Evolutionary conservation across 805 yeast species (phyloP), one percentile per base, ranked within the genome.

Genomic region (Metschnikowia santaceciliae): DNA sequence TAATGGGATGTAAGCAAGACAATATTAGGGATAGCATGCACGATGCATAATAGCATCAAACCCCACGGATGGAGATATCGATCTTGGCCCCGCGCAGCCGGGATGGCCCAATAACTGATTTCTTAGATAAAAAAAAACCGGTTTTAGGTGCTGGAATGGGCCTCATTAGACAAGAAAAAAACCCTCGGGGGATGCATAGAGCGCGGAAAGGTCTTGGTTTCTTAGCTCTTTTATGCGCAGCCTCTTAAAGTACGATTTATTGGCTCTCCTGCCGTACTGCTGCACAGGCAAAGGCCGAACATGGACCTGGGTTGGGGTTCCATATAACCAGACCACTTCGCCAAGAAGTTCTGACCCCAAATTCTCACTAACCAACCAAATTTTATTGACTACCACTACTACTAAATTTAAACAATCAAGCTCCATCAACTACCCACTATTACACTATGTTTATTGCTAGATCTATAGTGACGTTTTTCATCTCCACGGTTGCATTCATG

Each of bases 401-500:
- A 26, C 30, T 26, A 26, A 26, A 4, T 26, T 26, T 2, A 10
- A 8, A 26, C 11, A 26, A 26, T 26, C 1, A 8, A 26, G 30
- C 3, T 26, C 30, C 1, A 8, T 11, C 30, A 26, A 26, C 30
- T 26, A 26, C 4, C n/a, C 11, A 17, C 23, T 13, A 23, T 3
- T 14, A 23, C 42, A 22, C 14, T 17, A 53, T 53, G 55, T 41
- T 44, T 37, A 41, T 40, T 11, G 42, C 46, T 6, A 48, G 56
- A n/a, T 50, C 50, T 4, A 35, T 53, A n/a, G 36, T 53, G 50
- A 50, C 53, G 37, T 48, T 53, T 33, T 53, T 53, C 43, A 43
- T 47, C 37, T 53, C 56, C 48, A 48, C 56, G 26, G 44, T 48
- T 20, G 56, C 54, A 37, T 50, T 53, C 49, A 32, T 48, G 52